Conservation (phyloP, 345 rosid genomes). For the Geranium rotundifolium region DNA sequence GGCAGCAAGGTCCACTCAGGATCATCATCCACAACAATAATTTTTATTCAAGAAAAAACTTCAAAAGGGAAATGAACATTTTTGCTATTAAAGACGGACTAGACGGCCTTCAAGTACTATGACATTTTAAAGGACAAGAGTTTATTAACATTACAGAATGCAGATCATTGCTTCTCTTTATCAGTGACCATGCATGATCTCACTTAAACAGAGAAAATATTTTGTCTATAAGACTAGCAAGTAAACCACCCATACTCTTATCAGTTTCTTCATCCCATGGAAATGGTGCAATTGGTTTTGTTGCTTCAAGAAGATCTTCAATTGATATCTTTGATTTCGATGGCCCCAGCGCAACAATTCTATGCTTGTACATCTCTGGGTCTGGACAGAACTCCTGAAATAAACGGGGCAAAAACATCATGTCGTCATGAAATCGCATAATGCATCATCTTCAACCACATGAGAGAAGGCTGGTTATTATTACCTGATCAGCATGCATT, state of each 20-base stretch:
- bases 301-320: slow-evolving; percentile 48
- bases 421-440: background rate
- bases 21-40: too few relatives aligned
- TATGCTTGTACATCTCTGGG: slow-evolving; percentile 38
- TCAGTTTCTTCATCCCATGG: slow-evolving; percentile 65
- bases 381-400: slow-evolving; percentile 42
- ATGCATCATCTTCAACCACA: too few relatives aligned
- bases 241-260: slow-evolving; percentile 32
- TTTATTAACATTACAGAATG: background rate
- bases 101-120: background rate
- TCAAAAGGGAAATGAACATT: too few relatives aligned
- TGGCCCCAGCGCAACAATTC: slow-evolving; percentile 34
- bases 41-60: too few relatives aligned
- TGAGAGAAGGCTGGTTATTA: background rate
- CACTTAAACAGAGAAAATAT: slow-evolving; percentile 26
- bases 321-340: slow-evolving; percentile 33
- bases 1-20: too few relatives aligned
- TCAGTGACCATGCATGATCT: slow-evolving; percentile 4
- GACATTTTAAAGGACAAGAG: too few relatives aligned
- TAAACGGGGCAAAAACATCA: slow-evolving; percentile 1
- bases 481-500: slow-evolving; percentile 81
- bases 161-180: background rate
- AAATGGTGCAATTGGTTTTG: slow-evolving; percentile 44
- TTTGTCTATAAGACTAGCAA: slow-evolving; percentile 22
- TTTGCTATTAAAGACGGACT: background rate